Percentiles rank a stretch among this genome's conserved stretches.
Evolutionary conservation across 345 rosid species (phyloP).

Genomic region (Melastoma malabathricum): DNA sequence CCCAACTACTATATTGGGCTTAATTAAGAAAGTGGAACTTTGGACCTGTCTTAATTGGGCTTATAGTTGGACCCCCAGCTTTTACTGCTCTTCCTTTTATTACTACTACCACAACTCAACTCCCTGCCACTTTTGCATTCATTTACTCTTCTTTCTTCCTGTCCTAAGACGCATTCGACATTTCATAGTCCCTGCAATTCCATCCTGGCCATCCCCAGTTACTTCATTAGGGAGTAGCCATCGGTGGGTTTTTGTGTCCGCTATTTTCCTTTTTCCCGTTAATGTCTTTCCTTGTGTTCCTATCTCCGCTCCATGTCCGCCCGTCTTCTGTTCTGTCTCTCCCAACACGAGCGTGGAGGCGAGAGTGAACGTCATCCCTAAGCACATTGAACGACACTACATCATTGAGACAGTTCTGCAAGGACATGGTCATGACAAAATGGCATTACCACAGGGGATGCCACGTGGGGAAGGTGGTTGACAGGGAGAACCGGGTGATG

Average conservation of each 20-base stretch:
- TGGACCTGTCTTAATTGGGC: too few species aligned
- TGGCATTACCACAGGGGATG: slow-evolving; percentile 99
- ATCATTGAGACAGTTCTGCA: slow-evolving; percentile 91
- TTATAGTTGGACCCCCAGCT: too few species aligned
- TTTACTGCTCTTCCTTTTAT: too few species aligned
- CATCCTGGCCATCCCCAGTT: not conserved
- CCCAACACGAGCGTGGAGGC: slow-evolving; percentile 48
- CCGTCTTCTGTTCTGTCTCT: too few species aligned
- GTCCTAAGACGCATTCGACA: not conserved
- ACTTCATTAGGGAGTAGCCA: not conserved
- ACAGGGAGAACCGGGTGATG: slow-evolving; percentile 36
- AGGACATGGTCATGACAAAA: slow-evolving; percentile 80
- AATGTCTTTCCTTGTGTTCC: too few species aligned
- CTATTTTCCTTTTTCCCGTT: too few species aligned
- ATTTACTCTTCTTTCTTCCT: not conserved
- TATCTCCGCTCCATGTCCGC: too few species aligned
- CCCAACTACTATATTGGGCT: too few species aligned
- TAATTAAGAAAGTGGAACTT: too few species aligned
- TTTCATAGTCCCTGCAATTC: not conserved
- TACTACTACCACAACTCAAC: too few species aligned
- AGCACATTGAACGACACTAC: slow-evolving; percentile 59
- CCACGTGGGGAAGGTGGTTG: slow-evolving; percentile 73
- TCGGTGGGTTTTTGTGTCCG: too few species aligned
- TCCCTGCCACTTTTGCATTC: not conserved
- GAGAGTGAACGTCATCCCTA: slow-evolving; percentile 71